phyloP scores from a whole-genome alignment of 2,329 filamentous ascomycete genomes.

The Xylariaceae sp. region DNA sequence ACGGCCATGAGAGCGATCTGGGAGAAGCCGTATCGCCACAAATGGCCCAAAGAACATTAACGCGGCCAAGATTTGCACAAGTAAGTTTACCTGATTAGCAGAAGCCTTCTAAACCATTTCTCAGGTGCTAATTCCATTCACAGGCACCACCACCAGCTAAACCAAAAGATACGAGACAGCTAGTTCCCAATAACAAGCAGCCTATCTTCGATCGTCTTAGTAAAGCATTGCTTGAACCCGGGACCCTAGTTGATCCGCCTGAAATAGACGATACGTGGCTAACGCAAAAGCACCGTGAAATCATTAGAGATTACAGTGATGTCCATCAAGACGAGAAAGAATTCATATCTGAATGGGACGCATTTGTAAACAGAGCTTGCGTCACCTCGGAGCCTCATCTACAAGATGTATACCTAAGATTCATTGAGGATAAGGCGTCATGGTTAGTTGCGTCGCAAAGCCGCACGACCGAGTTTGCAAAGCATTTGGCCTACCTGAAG shows the following conservation, averaged over 20 bases:
- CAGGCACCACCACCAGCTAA: slow-evolving; percentile 19
- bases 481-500: slow-evolving; percentile 55
- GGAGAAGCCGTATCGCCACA: slow-evolving; percentile 30
- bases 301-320: slow-evolving; percentile 60
- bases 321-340: slow-evolving; percentile 58
- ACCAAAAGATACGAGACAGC: slow-evolving; percentile 39
- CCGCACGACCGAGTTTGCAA: slow-evolving; percentile 57
- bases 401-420: slow-evolving; percentile 54
- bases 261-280: slow-evolving; percentile 55
- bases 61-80: slow-evolving; percentile 22
- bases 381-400: slow-evolving; percentile 57
- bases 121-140: slow-evolving; percentile 16
- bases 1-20: slow-evolving; percentile 31
- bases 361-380: slow-evolving; percentile 54
- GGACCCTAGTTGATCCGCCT: slow-evolving; percentile 49
- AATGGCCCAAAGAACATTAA: slow-evolving; percentile 21
- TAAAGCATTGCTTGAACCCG: slow-evolving; percentile 54
- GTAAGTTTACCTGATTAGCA: slow-evolving; percentile 18
- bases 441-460: slow-evolving; percentile 55
- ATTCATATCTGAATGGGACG: slow-evolving; percentile 62
- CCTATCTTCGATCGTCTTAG: slow-evolving; percentile 61
- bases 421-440: slow-evolving; percentile 51
- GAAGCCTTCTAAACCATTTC: not conserved
- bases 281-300: slow-evolving; percentile 61
- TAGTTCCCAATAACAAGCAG: slow-evolving; percentile 54